These are phyloP conservation scores for Chrysosporium keratinophilum DNA, from an alignment of 2,329 filamentous ascomycete species.

Conservation along the genomic window DNA sequence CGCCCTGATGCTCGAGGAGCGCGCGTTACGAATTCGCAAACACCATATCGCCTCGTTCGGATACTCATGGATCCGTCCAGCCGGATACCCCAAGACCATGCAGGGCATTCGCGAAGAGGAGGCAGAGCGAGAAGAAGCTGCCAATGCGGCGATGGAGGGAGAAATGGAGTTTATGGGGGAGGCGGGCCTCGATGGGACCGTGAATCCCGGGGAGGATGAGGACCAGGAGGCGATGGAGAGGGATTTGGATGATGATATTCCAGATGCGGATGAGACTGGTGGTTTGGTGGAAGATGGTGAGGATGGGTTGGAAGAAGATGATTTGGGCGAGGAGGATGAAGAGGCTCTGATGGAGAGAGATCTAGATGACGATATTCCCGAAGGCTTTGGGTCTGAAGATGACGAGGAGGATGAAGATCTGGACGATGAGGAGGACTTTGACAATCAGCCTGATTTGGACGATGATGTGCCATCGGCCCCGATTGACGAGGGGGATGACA, in stretches of 20 bases:
- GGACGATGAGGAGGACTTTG: constrained; percentile 41
- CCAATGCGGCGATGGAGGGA: constrained; percentile 58
- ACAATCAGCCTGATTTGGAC: constrained; percentile 35
- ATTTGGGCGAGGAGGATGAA: constrained; percentile 31
- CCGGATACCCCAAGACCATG: constrained; percentile 77
- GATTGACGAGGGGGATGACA: constrained; percentile 28
- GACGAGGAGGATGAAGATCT: constrained; percentile 42
- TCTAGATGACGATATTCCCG: constrained; percentile 39
- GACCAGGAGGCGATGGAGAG: constrained; percentile 30
- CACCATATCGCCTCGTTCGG: constrained; percentile 78
- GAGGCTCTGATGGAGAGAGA: constrained; percentile 40
- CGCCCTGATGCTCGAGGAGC: constrained; percentile 65
- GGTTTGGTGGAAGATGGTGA: constrained; percentile 23
- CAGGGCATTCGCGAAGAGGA: constrained; percentile 84
- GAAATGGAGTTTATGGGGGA: constrained; percentile 62
- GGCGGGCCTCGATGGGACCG: constrained; percentile 46
- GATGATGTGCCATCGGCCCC: constrained; percentile 27
- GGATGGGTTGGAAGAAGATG: constrained; percentile 33
- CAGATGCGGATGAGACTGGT: constrained; percentile 30
- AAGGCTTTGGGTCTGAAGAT: constrained; percentile 25
- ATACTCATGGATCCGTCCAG: constrained; percentile 79
- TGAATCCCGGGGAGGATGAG: constrained; percentile 58
- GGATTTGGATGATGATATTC: constrained; percentile 40
- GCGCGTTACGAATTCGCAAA: constrained; percentile 63
- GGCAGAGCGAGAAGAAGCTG: constrained; percentile 76